Evolutionary conservation across 225 moss, liverwort and hornwort genomes (phyloP).

Genomic region (Antitrichia curtipendula): DNA sequence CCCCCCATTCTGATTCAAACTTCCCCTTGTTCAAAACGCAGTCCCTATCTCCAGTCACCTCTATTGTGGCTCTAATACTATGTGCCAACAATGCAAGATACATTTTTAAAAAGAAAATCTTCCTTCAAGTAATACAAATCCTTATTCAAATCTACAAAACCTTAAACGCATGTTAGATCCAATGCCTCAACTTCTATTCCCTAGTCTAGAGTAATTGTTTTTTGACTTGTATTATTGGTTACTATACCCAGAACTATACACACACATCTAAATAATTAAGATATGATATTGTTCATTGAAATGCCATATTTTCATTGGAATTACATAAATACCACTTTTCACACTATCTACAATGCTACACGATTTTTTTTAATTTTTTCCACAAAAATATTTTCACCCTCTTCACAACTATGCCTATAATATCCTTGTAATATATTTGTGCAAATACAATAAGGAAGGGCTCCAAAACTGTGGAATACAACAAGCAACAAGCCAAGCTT

Average conservation of each 20-base stretch:
- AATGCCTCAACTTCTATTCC: too few relatives aligned
- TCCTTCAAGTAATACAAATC: too few relatives aligned
- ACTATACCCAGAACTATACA: not conserved
- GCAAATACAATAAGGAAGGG: not conserved
- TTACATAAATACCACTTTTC: not conserved
- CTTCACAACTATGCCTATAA: not conserved
- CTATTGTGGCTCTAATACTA: too few relatives aligned
- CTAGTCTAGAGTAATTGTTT: too few relatives aligned
- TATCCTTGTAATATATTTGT: not conserved
- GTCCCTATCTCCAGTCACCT: too few relatives aligned
- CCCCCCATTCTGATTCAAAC: not conserved
- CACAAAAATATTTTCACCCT: not conserved
- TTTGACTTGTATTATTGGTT: too few relatives aligned
- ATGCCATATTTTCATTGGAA: too few relatives aligned
- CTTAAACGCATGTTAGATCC: too few relatives aligned
- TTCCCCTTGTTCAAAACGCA: not conserved
- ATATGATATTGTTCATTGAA: too few relatives aligned
- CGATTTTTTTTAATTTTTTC: not conserved
- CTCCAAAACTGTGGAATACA: not conserved
- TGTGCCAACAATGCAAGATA: too few relatives aligned
- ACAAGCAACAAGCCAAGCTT: too few relatives aligned
- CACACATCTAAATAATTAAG: rapidly evolving
- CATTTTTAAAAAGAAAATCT: too few relatives aligned
- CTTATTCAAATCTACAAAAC: not conserved
- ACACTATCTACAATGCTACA: not conserved